Evolutionary conservation across 1,284 basidiomycete genomes (phyloP), one percentile per base, ranked within the genome.

Genomic region (Malassezia sp.): DNA sequence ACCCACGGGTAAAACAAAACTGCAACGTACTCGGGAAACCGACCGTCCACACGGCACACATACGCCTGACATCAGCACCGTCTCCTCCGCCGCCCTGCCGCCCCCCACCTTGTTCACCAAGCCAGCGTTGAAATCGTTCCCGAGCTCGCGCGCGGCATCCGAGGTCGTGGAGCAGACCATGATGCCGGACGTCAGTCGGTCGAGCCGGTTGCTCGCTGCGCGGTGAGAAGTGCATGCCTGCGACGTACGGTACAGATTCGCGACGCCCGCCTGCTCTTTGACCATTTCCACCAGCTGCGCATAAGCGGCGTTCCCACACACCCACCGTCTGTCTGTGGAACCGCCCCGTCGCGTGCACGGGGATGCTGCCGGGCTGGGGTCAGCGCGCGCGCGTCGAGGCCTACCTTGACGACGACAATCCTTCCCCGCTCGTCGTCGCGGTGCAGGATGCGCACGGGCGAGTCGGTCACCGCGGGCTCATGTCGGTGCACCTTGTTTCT

Each of bases 171-270:
- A 86, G 43, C 95, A 77, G 56, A 99, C 85, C 89, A 99, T 91
- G 45, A 96, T 76, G 4, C 93, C 93, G 0, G 87, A 91, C 0
- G 93, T 97, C 15, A 97, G 75, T 39, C 93, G 78, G 72, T 99
- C 93, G 36, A 99, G 75, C 38, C 93, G 79, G 69, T 97, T 99
- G 30, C 89, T 83, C 49, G 91, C 83, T n/a, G n/a, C n/a, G n/a
- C n/a, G n/a, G n/a, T n/a, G n/a, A n/a, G n/a, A n/a, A n/a, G n/a
- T n/a, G n/a, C n/a, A n/a, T n/a, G n/a, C n/a, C n/a, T n/a, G n/a
- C n/a, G n/a, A n/a, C n/a, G n/a, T n/a, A n/a, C n/a, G n/a, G 71
- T 86, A 88, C 23, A 83, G 80, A 62, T 84, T 84, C 40, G 80
- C 74, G 51, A 84, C 82, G 1, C 83, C 84, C 60, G 88, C 83